Base-by-base conservation (phyloP, 208 protist species). In the Polymyxa betae region DNA sequence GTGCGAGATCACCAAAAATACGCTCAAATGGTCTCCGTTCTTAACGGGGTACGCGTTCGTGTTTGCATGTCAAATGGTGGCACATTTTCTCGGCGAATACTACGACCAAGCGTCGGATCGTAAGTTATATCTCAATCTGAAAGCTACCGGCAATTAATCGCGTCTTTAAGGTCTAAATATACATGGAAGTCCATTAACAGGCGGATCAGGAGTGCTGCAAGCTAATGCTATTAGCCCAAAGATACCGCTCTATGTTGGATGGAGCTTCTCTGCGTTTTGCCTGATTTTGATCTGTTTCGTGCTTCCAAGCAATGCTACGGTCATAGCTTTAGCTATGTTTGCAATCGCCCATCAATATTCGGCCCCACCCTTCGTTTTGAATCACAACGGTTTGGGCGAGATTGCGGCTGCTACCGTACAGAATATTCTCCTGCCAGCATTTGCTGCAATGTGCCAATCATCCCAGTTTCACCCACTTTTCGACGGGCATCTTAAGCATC, bases 21-120 rank as follows among this genome's bases (percentile, higher is more conserved):
- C n/a, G 5, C 35, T 82, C 16, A 82, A 82, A 20, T 16, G 10
- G n/a, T 43, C 10, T 5, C 72, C 10, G 5, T 35, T 82, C 5
- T 60, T 60, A 5, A 60, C 49, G 49, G 5, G 16, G 35, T 82
- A 82, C 72, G 10, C 35, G 72, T 82, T 82, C 72, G 72, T 82
- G 72, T 82, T 82, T n/a, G 5, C 72, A 5, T 82, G 72, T n/a
- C 72, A 82, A n/a, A 82, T 82, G 72, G 72, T 82, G 16, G 72
- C 72, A 5, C 72, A 82, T 82, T 82, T 38, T 43, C n/a, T 43
- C 12, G 72, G 72, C 72, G 72, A 82, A 35, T 82, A 45, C n/a
- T 82, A 82, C 72, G 72, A 82, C n/a, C 16, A 38, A 5, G n/a
- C 72, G 16, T 82, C 72, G n/a, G 72, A 82, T 82, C 72, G 72